Evolutionary conservation across 495 filamentous ascomycete genomes (phyloP), one percentile per base, ranked within the genome.

Genomic region (Penicillium silybi): DNA sequence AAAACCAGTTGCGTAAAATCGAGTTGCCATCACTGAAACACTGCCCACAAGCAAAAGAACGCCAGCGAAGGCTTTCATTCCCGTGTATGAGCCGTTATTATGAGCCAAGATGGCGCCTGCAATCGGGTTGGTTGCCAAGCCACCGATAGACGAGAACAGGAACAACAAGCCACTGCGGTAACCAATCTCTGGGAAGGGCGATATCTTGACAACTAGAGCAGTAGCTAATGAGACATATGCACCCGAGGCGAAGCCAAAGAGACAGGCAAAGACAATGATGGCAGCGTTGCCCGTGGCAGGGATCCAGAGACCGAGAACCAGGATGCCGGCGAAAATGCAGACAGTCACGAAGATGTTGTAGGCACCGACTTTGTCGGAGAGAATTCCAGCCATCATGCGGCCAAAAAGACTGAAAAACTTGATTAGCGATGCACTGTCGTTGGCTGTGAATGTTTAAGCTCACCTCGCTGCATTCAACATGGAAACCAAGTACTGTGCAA

Each of bases 401-500:
- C 65, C 65, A 27, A 66, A 58, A 10, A 58, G 27, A 43, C 56
- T 58, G 17, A 27, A 10, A 29, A 9, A 29, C 26, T 3, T 6
- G 26, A 10, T 29, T 29, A 29, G 26, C 11, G 3, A 29, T 6
- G 3, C 11, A 5, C 26, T 29, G 7, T 29, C 7, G 4, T 29
- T 6, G 2, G 11, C 7, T 8, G 2, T 29, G 7, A 9, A 29
- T 29, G 26, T 29, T 9, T 29, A 4, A 8, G 26, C 47, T 46
- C 68, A 81, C 79, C 76, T 81, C 11, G 76, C 77, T 0, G 80
- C 84, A 59, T 89, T 90, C 27, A 89, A 66, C 48, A 89, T 83
- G 0, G 86, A 67, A 11, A 89, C 57, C n/a, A 89, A 65, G 54
- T 89, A 89, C 18, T 68, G 69, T 1, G 81, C 74, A 2, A 89